Conservation (phyloP, 2,329 filamentous ascomycete genomes). For the Pestalotiopsis sp. region DNA sequence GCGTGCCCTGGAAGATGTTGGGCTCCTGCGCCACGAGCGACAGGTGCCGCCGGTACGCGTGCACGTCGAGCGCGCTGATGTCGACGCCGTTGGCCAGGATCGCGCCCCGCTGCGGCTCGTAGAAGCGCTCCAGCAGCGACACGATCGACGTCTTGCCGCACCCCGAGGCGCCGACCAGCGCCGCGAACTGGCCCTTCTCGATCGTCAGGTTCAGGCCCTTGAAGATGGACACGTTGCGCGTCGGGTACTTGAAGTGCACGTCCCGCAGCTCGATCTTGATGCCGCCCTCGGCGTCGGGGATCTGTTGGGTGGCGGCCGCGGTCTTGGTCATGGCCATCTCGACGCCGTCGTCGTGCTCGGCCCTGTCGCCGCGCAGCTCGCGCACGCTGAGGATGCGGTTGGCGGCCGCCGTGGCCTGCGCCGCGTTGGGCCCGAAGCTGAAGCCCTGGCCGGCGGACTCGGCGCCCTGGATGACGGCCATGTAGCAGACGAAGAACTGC, state of each 20-base stretch:
- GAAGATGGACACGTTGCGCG: slow-evolving; percentile 59
- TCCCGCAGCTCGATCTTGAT: slow-evolving; percentile 59
- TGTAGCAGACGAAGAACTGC: slow-evolving; percentile 61
- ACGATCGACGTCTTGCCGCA: slow-evolving; percentile 77
- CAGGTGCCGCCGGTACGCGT: slow-evolving; percentile 64
- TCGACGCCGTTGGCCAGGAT: slow-evolving; percentile 67
- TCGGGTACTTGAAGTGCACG: slow-evolving; percentile 63
- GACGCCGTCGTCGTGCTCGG: slow-evolving; percentile 21
- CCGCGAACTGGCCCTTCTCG: slow-evolving; percentile 70
- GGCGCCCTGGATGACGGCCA: slow-evolving; percentile 68
- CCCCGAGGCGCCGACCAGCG: slow-evolving; percentile 70
- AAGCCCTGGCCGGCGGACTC: slow-evolving; percentile 70
- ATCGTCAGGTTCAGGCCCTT: slow-evolving; percentile 65
- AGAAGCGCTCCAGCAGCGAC: slow-evolving; percentile 68
- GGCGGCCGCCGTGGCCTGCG: slow-evolving; percentile 60
- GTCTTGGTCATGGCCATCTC: too few species aligned
- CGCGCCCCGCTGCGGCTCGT: slow-evolving; percentile 64
- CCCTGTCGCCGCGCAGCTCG: slow-evolving; percentile 39
- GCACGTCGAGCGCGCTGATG: slow-evolving; percentile 60
- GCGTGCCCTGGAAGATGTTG: slow-evolving; percentile 66
- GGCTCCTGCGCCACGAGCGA: slow-evolving; percentile 77
- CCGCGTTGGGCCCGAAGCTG: slow-evolving; percentile 66
- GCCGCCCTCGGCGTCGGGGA: slow-evolving; percentile 50
- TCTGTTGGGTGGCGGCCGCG: slow-evolving; percentile 30
- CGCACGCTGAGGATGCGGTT: slow-evolving; percentile 61